phyloP scores from a whole-genome alignment of 306 rosid species.

The Gillenia trifoliata region DNA sequence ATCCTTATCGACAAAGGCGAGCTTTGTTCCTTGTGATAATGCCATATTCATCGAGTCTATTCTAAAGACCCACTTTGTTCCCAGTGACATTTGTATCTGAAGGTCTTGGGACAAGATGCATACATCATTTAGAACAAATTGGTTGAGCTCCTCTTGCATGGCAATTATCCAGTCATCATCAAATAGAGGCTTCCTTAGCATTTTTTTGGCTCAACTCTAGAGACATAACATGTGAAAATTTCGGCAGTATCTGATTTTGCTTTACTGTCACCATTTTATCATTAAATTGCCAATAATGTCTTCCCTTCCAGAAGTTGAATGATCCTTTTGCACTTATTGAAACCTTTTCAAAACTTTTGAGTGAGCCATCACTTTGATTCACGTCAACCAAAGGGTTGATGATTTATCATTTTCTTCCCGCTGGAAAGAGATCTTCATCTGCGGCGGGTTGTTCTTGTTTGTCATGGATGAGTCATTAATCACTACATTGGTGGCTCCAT shows the following conservation, averaged over 20 bases:
- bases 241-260: background rate
- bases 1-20: background rate
- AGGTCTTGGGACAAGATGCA: background rate
- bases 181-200: background rate
- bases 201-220: background rate
- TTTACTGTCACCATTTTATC: background rate
- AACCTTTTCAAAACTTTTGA: background rate
- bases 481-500: background rate
- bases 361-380: too few relatives aligned
- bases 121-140: background rate
- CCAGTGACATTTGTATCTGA: background rate
- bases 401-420: rapidly evolving
- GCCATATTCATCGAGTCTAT: background rate
- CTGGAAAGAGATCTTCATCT: too few relatives aligned
- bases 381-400: too few relatives aligned
- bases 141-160: background rate
- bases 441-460: too few relatives aligned
- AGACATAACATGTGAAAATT: background rate
- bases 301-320: background rate
- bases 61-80: background rate
- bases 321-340: background rate
- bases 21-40: background rate
- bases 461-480: background rate
- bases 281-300: background rate
- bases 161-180: background rate